Base-by-base conservation (phyloP, 2,329 filamentous ascomycete genomes). In the Fusarium subtropicale region DNA sequence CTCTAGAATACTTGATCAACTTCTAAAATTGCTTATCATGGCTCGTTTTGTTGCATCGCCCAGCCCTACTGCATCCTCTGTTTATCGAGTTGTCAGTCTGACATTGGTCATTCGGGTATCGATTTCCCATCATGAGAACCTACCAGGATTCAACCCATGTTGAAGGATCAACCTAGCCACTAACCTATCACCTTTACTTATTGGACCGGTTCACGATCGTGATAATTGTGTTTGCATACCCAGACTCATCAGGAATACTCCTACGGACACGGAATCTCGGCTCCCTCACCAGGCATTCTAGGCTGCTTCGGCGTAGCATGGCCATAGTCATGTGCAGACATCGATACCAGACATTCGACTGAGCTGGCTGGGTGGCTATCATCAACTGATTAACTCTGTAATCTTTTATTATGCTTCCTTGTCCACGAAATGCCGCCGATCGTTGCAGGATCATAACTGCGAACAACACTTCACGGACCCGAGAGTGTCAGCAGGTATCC, bases 1-100 rank as follows among this genome's bases (percentile, higher is more conserved):
- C 45, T 59, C 53, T 64, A 64, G 53, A 64, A 51, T 51, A 12
- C 24, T 30, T 64, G 61, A 64, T 64, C 60, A 33, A 46, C 61
- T 24, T 36, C 7, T 11, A 13, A 18, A 11, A 34, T 64, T 42
- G 20, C 61, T 59, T 59, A 64, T 64, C 59, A 11, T 22, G 28
- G 33, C 36, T 41, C 24, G 33, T 24, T 16, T 13, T 45, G 39
- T 64, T 36, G 52, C 52, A 64, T 50, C 28, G 44, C 8, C 15
- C 20, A 64, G 61, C 60, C 61, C 45, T 64, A 42, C 45, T 24
- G 22, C 45, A 31, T 59, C 13, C 16, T 22, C 57, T 38, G 30
- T n/a, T 64, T 20, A 20, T 34, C 34, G 41, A 9, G 36, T 24
- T 38, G 34, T 45, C 59, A 42, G 16, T n/a, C 34, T 18, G 26